phyloP scores from a whole-genome alignment of 352 stramenopile genomes.

The Globisporangium spinosum region DNA sequence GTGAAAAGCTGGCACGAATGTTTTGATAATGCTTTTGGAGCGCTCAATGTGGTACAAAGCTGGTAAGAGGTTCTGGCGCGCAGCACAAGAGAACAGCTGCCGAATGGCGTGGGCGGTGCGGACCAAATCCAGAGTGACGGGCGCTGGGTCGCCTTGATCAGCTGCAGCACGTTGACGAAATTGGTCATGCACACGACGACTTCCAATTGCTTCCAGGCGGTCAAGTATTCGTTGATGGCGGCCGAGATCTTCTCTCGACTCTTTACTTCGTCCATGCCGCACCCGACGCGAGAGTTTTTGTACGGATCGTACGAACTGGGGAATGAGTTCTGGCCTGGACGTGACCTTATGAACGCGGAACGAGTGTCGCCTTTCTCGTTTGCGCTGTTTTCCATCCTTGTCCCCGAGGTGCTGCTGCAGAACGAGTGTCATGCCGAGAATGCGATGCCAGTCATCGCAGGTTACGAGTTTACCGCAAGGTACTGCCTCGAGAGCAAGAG shows the following conservation, averaged over 20 bases:
- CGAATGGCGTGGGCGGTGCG: conserved; percentile 16
- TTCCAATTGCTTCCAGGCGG: conserved; percentile 29
- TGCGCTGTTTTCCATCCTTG: conserved; percentile 33
- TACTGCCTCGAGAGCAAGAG: conserved; percentile 42
- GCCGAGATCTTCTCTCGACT: conserved; percentile 53
- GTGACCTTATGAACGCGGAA: conserved; percentile 44
- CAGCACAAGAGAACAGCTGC: conserved; percentile 20
- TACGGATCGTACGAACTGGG: conserved; percentile 54
- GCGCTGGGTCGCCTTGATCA: conserved; percentile 48
- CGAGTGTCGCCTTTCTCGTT: conserved; percentile 35
- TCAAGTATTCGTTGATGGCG: conserved; percentile 68
- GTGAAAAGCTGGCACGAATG: conserved; percentile 65
- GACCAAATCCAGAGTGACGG: conserved; percentile 50
- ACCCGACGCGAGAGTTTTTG: conserved; percentile 52
- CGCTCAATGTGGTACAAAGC: conserved; percentile 36
- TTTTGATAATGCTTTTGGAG: conserved; percentile 70
- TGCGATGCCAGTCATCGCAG: conserved; percentile 53
- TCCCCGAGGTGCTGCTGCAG: conserved; percentile 50
- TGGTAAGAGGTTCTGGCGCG: conserved; percentile 48
- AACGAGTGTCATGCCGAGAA: conserved; percentile 44
- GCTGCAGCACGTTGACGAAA: conserved; percentile 52
- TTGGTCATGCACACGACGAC: conserved; percentile 43
- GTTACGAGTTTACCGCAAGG: conserved; percentile 45
- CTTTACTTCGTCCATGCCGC: conserved; percentile 54
- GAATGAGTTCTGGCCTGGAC: conserved; percentile 55